Base-by-base conservation (phyloP, 176 grass and related monocot genomes). In the Tillandsia fasciculata region DNA sequence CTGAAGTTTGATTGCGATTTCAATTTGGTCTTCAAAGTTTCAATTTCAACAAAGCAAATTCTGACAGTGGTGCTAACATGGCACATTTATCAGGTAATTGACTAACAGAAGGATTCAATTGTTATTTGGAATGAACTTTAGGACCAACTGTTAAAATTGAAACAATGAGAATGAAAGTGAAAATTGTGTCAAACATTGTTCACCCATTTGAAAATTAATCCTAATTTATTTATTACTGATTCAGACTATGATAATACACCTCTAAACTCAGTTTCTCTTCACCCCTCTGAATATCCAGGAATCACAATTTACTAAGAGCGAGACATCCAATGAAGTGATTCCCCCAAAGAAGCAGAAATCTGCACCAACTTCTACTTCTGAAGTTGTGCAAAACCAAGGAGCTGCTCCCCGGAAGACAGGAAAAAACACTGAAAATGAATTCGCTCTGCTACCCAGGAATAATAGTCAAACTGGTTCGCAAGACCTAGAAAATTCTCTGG, bases 391-490 rank as follows among this genome's bases (percentile, higher is more conserved):
- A 67, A 68, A 71, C 68, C 74, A 88, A 63, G 75, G 52, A 72
- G 12, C 72, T 71, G 12, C 67, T 53, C 72, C 78, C 75, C 49
- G 48, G 59, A 15, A 51, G 23, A 53, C 53, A 52, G 78, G 52
- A 17, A 67, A 18, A 26, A 84, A n/a, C 33, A 64, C 58, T 17
- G 1, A 61, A 66, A 22, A 83, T 74, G 76, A 81, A 51, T 72
- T 90, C 13, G 80, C 81, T 64, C 81, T 81, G 1, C 7, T 68
- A 65, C 42, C 70, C n/a, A 85, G 53, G 81, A 70, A 57, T 26
- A 59, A 74, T 83, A 76, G 17, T 23, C 52, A 76, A 22, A 17
- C 63, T 17, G 63, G 47, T 74, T 15, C 26, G 64, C 66, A 72
- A 74, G 76, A 50, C 15, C 20, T 72, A 10, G 67, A 74, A 1